Percentiles rank a stretch among this genome's conserved stretches.
These are phyloP conservation scores for Priceomyces haplophilus DNA, from an alignment of 805 yeast genomes.

Conservation along the genomic window DNA sequence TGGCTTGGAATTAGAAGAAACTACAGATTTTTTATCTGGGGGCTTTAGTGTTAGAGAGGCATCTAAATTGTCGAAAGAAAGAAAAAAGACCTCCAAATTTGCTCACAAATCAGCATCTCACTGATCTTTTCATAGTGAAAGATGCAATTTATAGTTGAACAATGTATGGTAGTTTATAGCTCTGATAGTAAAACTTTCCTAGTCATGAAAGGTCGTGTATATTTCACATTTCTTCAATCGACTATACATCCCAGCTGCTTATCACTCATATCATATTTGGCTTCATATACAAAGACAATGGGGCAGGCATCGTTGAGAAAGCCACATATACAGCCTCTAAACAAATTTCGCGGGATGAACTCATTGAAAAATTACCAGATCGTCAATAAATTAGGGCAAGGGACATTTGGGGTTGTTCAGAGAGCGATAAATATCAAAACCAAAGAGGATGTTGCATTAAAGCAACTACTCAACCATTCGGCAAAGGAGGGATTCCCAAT, in stretches of 20 bases:
- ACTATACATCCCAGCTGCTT: background rate
- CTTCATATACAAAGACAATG: background rate
- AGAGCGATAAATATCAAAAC: constrained; percentile 63
- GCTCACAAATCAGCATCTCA: constrained; percentile 3
- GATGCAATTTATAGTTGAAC: background rate
- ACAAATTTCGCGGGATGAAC: constrained; percentile 31
- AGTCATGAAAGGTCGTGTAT: no score
- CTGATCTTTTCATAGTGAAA: no score
- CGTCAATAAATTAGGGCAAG: constrained; percentile 41
- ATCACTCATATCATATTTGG: background rate
- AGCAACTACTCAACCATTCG: constrained; percentile 74
- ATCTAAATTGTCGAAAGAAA: constrained; percentile 32
- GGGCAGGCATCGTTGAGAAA: background rate
- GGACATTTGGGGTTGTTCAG: constrained; percentile 69
- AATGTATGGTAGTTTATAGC: no score
- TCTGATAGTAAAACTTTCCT: no score
- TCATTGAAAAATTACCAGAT: constrained; percentile 29
- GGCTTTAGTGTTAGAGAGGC: constrained; percentile 79
- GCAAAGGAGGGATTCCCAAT: constrained; percentile 85
- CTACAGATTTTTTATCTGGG: constrained; percentile 71
- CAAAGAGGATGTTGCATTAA: constrained; percentile 74
- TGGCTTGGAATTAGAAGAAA: constrained; percentile 87
- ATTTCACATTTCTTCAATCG: no score
- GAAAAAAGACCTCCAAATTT: constrained; percentile 27
- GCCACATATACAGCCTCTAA: constrained; percentile 15